Evolutionary conservation across 2,329 filamentous ascomycete species (phyloP), one percentile per base, ranked within the genome.

Genomic region (Hortaea werneckii): DNA sequence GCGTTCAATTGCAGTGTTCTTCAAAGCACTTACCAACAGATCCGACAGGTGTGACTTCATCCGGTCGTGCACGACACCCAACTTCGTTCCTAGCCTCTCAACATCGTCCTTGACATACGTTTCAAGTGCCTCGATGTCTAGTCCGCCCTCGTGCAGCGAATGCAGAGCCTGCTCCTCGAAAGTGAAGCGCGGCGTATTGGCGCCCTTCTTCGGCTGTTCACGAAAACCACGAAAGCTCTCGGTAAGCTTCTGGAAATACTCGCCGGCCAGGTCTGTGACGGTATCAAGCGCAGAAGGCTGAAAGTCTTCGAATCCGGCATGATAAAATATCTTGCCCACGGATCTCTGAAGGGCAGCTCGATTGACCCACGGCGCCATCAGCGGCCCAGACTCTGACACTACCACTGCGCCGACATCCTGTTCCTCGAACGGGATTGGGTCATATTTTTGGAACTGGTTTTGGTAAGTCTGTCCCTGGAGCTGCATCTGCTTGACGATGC

Each of bases 401-500:
- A 95, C 90, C 61, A 92, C 84, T n/a, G 88, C 79, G 42, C 88
- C 83, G 43, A 92, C 81, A 60, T 96, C 92, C 37, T 79, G 76
- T 67, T 98, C 92, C 12, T 83, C 69, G 52, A 98, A 95, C 0
- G 87, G 86, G 61, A 90, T 83, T 1, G 85, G 85, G 51, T 95
- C 87, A 61, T 94, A 95, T 67, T 95, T 95, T 53, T 90, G 88
- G 58, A 98, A 98, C 65, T 98, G 92, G 60, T 98, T 98, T 60
- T 89, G 85, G 63, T 98, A 98, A 62, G 94, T 85, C 85, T 92
- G 56, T 6, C 44, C 46, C 29, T 98, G 92, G 44, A 96, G 80
- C 68, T 98, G 92, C 92, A 98, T 98, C 69, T 98, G 92, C 71
- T 96, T 98, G 63, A 98, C 92, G 50, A 98, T 87, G 41, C 87